These are phyloP conservation scores for Orychophragmus violaceus DNA, from an alignment of 345 rosid species.

Conservation along the genomic window DNA sequence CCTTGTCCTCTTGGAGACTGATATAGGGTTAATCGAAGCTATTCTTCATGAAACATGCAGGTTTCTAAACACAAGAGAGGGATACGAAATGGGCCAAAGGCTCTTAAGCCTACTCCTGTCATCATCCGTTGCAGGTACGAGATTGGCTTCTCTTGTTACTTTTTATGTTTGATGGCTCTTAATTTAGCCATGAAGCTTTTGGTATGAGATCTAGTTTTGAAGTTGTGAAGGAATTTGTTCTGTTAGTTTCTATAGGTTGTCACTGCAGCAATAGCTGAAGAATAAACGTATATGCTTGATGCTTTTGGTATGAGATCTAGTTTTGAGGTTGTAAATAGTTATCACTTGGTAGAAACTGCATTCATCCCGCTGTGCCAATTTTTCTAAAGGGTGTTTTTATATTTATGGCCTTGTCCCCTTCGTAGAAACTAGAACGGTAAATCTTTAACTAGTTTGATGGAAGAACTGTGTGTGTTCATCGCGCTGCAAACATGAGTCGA, in stretches of 20 bases:
- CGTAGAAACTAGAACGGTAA: neutral
- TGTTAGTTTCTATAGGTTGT: neutral
- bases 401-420: too few species aligned
- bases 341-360: neutral
- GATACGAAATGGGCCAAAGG: constrained; percentile 60
- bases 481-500: neutral
- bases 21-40: neutral
- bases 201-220: neutral
- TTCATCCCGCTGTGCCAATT: too few species aligned
- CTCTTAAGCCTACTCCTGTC: constrained; percentile 81
- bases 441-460: neutral
- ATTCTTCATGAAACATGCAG: constrained; percentile 33
- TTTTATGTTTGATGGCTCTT: neutral
- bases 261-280: neutral
- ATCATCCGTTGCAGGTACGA: constrained; percentile 84
- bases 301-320: too few species aligned
- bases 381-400: too few species aligned
- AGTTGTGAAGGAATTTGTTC: neutral
- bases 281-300: neutral
- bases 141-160: neutral
- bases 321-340: too few species aligned
- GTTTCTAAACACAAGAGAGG: constrained; percentile 71
- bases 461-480: neutral
- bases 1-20: neutral
- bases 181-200: neutral